Base-by-base conservation (phyloP, 768 basidiomycete species). In the Epithele typhae region DNA sequence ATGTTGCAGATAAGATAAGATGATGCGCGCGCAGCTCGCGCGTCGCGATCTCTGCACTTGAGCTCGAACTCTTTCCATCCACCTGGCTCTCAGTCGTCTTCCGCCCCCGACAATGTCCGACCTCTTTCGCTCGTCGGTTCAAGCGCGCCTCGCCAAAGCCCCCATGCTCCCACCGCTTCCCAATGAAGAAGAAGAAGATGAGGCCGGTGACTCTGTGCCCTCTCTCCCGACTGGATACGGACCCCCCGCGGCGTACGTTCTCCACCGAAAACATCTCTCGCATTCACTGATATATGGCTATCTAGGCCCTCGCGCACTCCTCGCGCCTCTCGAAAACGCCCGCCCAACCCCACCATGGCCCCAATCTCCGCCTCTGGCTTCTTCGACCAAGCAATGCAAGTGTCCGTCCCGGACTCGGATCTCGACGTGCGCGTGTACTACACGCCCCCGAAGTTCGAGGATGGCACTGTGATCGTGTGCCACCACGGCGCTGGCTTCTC, bases 401-500 rank as follows among this genome's bases (percentile, higher is more conserved):
- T 97, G 36, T 63, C 75, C 0, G 80, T 94, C 15, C 73, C 81
- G 4, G 59, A 69, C 11, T 71, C 81, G 6, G 70, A 70, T 17
- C 77, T 91, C 4, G 81, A 86, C 39, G 78, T 82, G 55, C 75
- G 94, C 24, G 84, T 82, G 9, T 96, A 97, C 66, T 88, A 94
- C 62, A 87, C 90, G 0, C 77, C 86, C 1, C 81, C 92, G 1
- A 72, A 72, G 39, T 64, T 67, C 24, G 54, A 68, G 17, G 69
- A 73, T 42, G 74, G 72, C 15, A 83, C 86, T 0, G 80, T 95
- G 3, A 78, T 98, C 62, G 76, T 97, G 5, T 94, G 90, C 67
- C 93, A 96, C 58, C 95, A 99, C 56, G 96, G 96, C 1, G 95
- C 92, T 0, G 96, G 96, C 12, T 92, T 92, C 61, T 84, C 86